These are phyloP conservation scores for Oryza meridionalis DNA, from an alignment of 176 grass and related monocot genomes.

Conservation along the genomic window DNA sequence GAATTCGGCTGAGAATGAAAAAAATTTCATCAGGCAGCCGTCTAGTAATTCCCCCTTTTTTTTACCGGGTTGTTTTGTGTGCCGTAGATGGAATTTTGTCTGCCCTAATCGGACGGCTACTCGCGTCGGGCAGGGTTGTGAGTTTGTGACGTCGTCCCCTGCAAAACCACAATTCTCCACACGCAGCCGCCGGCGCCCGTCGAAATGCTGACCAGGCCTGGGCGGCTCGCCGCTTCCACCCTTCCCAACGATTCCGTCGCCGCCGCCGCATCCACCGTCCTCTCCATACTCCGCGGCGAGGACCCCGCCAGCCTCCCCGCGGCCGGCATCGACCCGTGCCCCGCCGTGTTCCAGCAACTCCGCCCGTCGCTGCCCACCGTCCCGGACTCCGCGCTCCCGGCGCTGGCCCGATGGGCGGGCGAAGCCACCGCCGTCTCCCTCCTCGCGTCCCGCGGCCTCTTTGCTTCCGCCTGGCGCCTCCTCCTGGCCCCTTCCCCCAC, in stretches of 20 bases:
- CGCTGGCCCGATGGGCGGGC: constrained; percentile 64
- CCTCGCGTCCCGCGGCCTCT: constrained; percentile 59
- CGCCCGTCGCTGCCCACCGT: constrained; percentile 33
- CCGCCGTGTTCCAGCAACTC: constrained; percentile 44
- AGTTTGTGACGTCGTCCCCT: too few species aligned
- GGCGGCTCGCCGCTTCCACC: not conserved
- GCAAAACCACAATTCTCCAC: too few species aligned
- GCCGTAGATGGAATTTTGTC: too few species aligned
- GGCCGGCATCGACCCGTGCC: constrained; percentile 30
- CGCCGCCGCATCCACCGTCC: not conserved
- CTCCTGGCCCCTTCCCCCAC: constrained; percentile 34
- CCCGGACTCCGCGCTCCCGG: constrained; percentile 45
- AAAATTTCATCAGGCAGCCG: too few species aligned
- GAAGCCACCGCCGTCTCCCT: constrained; percentile 53
- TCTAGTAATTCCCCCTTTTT: too few species aligned
- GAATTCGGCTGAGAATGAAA: too few species aligned
- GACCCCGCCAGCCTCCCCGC: constrained; percentile 18
- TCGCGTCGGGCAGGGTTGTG: too few species aligned
- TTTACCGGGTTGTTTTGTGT: too few species aligned
- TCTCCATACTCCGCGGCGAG: constrained; percentile 23
- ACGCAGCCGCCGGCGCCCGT: not conserved
- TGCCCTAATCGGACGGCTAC: too few species aligned
- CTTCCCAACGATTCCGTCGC: constrained; percentile 5
- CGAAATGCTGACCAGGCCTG: constrained; percentile 29
- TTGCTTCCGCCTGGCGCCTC: constrained; percentile 68